Conservation (phyloP, 1,284 basidiomycete species). For the Afroboletus lepidellus region DNA sequence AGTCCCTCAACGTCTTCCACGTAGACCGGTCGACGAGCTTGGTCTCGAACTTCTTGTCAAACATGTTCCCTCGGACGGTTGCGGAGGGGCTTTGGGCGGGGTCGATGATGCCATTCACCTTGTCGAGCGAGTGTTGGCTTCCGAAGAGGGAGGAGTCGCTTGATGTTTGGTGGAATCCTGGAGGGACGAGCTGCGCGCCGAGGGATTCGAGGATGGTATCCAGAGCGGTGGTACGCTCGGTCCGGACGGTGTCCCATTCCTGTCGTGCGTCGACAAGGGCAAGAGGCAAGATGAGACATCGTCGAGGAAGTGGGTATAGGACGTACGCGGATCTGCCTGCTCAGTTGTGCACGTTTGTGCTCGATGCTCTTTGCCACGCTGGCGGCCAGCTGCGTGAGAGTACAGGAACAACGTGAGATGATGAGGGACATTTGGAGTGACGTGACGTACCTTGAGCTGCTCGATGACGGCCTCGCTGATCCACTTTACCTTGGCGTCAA, state of each 20-base stretch:
- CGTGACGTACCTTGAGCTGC: slow-evolving; percentile 61
- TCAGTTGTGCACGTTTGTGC: slow-evolving; percentile 58
- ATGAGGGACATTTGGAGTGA: background rate
- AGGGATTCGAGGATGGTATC: slow-evolving; percentile 70
- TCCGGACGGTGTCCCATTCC: slow-evolving; percentile 69
- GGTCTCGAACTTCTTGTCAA: slow-evolving; percentile 30
- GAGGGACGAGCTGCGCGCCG: slow-evolving; percentile 67
- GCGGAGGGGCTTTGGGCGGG: slow-evolving; percentile 44
- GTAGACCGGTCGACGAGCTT: slow-evolving; percentile 47
- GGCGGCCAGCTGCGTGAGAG: slow-evolving; percentile 54
- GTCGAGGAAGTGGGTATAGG: background rate
- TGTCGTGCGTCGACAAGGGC: slow-evolving; percentile 40
- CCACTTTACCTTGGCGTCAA: slow-evolving; percentile 78
- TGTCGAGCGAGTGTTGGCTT: slow-evolving; percentile 62
- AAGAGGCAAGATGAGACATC: slow-evolving; percentile 33
- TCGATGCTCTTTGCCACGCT: slow-evolving; percentile 71
- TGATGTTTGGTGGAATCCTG: slow-evolving; percentile 67
- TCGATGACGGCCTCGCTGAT: slow-evolving; percentile 67
- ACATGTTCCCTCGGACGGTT: slow-evolving; percentile 40
- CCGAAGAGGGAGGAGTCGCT: slow-evolving; percentile 72
- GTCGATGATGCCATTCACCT: slow-evolving; percentile 28
- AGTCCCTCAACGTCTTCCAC: slow-evolving; percentile 81
- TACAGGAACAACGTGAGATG: background rate
- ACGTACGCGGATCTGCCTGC: slow-evolving; percentile 60
- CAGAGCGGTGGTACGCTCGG: slow-evolving; percentile 56